phyloP scores from a whole-genome alignment of 2,329 filamentous ascomycete genomes.

The Phaeosphaeriaceae sp. region DNA sequence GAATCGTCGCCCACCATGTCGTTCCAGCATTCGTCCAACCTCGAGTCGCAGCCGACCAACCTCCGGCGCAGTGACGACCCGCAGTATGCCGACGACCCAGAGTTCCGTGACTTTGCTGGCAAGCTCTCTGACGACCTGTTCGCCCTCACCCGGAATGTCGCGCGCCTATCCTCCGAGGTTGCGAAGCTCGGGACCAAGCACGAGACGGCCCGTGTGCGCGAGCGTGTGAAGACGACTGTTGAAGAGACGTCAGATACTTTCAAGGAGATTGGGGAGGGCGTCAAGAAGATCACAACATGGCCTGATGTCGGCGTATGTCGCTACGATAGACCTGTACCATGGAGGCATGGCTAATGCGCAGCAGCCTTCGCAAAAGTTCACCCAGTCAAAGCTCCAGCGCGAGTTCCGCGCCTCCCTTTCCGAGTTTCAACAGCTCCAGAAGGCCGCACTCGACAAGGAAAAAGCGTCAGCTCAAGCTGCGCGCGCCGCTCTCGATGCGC shows the following conservation, averaged over 20 bases:
- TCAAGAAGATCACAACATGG: constrained; percentile 88
- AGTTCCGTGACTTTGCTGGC: constrained; percentile 83
- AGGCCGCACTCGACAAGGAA: constrained; percentile 89
- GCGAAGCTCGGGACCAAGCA: constrained; percentile 85
- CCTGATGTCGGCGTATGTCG: constrained; percentile 74
- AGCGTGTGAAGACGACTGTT: constrained; percentile 85
- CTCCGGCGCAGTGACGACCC: constrained; percentile 73
- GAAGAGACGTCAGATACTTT: constrained; percentile 87
- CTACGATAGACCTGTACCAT: constrained; percentile 11
- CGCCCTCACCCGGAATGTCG: constrained; percentile 85
- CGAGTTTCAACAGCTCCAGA: constrained; percentile 93
- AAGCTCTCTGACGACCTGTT: constrained; percentile 89
- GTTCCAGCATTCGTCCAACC: constrained; percentile 82
- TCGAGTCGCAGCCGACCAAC: constrained; percentile 79
- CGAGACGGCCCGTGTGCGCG: constrained; percentile 88
- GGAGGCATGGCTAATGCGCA: constrained; percentile 21
- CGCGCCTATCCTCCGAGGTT: constrained; percentile 83
- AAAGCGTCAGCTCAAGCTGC: constrained; percentile 84
- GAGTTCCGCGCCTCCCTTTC: constrained; percentile 89
- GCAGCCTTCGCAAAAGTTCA: constrained; percentile 94
- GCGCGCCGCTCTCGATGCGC: constrained; percentile 72
- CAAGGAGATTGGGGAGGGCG: constrained; percentile 88
- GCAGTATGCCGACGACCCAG: constrained; percentile 88
- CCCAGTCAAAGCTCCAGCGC: constrained; percentile 90
- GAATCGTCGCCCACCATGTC: constrained; percentile 70